Evolutionary conservation across 2,329 filamentous ascomycete species (phyloP).

Genomic region (Cladophialophora chaetospira): DNA sequence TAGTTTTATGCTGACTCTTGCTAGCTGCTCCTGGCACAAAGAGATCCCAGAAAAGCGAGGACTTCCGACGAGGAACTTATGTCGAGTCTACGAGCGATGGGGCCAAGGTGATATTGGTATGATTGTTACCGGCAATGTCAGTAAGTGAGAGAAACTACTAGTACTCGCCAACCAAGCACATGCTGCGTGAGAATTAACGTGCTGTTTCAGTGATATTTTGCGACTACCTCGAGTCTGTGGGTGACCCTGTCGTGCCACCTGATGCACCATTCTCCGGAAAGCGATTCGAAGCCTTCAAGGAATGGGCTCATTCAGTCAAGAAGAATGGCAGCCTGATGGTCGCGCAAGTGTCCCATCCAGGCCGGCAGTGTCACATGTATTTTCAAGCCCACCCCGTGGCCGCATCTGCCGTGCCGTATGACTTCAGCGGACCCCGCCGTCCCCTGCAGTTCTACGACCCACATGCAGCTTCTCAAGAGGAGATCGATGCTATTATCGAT

Average conservation of each 20-base stretch:
- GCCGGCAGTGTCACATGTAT: conserved; percentile 53
- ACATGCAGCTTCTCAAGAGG: conserved; percentile 37
- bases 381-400: conserved; percentile 46
- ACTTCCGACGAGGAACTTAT: conserved; percentile 55
- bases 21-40: conserved; percentile 62
- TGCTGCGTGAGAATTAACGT: neutral
- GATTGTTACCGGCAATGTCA: conserved; percentile 66
- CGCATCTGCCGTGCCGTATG: conserved; percentile 1
- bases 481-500: conserved; percentile 57
- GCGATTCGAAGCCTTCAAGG: conserved; percentile 62
- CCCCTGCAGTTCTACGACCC: conserved; percentile 41
- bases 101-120: conserved; percentile 61
- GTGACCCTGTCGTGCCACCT: conserved; percentile 62
- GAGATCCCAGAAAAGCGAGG: conserved; percentile 56
- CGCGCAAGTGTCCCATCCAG: conserved; percentile 65
- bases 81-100: conserved; percentile 64
- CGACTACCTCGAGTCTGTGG: conserved; percentile 59
- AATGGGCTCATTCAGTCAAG: conserved; percentile 58
- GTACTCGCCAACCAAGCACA: neutral
- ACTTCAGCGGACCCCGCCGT: conserved; percentile 45
- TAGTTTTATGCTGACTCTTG: too few species aligned
- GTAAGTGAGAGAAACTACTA: conserved; percentile 30
- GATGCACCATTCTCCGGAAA: conserved; percentile 55
- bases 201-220: conserved; percentile 58
- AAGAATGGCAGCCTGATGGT: conserved; percentile 60